Evolutionary conservation across 2,329 filamentous ascomycete genomes (phyloP), one percentile per base, ranked within the genome.

Genomic region (Fusarium sp.): DNA sequence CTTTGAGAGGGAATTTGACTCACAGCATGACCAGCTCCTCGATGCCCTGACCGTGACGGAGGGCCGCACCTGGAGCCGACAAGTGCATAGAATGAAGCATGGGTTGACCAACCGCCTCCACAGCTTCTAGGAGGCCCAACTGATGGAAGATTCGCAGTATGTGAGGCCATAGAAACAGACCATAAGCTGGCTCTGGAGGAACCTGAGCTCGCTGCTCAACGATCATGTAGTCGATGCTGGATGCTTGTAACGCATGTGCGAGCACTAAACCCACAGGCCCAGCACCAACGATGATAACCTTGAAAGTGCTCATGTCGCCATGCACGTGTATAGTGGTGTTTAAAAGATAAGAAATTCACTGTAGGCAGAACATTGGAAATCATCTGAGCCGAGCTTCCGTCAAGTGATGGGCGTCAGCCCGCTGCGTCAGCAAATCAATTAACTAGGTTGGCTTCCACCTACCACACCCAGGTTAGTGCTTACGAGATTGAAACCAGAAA

Each of bases 161-260:
- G 2, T 72, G 70, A 33, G 70, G 70, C 70, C 70, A 72, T 8
- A 72, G 4, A 3, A 72, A 72, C 0, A 72, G 22, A 1, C 69
- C 70, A 5, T 72, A 72, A 62, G 70, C 59, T 7, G 70, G 69
- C 0, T 72, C 70, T 0, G 69, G 70, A 1, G 69, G 56, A 1
- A 72, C 45, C 39, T 72, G 69, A 0, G 69, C 27, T 57, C 70
- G 62, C 33, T 73, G 70, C 6, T 72, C 70, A 10, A 72, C 56
- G 27, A 72, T 67, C 0, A 70, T 60, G 8, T 48, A 72, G 29
- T 72, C 59, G 18, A 72, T 72, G 6, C 60, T 48, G 5, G 60
- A 58, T 8, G 43, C 69, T 11, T 73, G 31, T 0, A 72, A 22
- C 20, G 69, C 70, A 39, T 72, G 70, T 0, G 70, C 70, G 6